Percentiles rank a stretch among this genome's conserved stretches.
Conservation (phyloP, 1,284 basidiomycete species). For the Lignosus rhinocerotis region DNA sequence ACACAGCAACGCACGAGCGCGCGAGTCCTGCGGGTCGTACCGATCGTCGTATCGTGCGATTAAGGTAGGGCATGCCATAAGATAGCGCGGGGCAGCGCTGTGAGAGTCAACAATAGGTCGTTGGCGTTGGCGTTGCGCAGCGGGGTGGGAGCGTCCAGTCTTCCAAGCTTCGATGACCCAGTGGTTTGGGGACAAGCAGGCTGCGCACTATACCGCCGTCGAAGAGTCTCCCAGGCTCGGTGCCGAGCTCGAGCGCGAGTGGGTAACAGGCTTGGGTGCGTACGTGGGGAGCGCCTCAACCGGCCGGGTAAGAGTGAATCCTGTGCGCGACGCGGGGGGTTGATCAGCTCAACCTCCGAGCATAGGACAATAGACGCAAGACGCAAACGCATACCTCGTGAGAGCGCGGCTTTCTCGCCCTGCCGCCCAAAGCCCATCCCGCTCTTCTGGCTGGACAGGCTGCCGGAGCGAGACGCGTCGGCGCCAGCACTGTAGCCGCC, state of each 20-base stretch:
- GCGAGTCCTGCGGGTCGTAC: slow-evolving; percentile 14
- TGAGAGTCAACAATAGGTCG: not conserved
- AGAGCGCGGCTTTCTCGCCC: slow-evolving; percentile 74
- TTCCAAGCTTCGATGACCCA: not conserved
- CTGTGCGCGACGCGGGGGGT: slow-evolving; percentile 27
- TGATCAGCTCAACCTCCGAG: not conserved
- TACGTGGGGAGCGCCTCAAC: slow-evolving; percentile 61
- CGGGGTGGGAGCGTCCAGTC: not conserved
- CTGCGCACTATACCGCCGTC: slow-evolving; percentile 12
- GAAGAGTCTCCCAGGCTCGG: slow-evolving; percentile 15
- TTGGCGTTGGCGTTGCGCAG: not conserved
- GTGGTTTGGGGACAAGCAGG: not conserved
- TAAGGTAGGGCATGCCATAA: not conserved
- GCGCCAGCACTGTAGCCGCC: slow-evolving; percentile 48
- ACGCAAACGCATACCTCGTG: slow-evolving; percentile 48
- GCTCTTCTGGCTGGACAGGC: slow-evolving; percentile 36
- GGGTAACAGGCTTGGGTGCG: slow-evolving; percentile 28
- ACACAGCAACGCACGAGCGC: slow-evolving; percentile 10
- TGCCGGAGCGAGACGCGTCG: slow-evolving; percentile 30
- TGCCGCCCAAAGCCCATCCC: slow-evolving; percentile 73
- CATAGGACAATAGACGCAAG: not conserved
- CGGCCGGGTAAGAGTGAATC: slow-evolving; percentile 52
- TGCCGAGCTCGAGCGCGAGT: slow-evolving; percentile 13
- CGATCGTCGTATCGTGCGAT: slow-evolving; percentile 14
- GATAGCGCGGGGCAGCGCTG: not conserved